A percentile compares a stretch with the other conserved stretches of the same genome.
Evolutionary conservation across 1,284 basidiomycete genomes (phyloP).

Genomic region (Boletus mariae): DNA sequence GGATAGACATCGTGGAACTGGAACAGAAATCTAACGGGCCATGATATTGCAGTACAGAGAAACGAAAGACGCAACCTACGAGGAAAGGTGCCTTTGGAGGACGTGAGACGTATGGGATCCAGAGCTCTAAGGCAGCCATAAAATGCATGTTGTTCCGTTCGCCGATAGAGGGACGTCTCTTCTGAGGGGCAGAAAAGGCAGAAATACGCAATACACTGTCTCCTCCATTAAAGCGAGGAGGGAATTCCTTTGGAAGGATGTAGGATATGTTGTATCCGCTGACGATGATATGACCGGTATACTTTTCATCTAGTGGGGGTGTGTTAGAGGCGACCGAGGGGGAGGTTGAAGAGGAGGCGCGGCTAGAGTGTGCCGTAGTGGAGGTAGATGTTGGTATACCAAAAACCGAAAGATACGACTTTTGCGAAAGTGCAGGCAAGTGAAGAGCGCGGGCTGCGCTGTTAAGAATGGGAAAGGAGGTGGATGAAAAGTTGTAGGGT

Average conservation of each 20-base stretch:
- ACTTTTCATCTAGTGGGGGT: conserved; percentile 53
- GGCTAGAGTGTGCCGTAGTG: conserved; percentile 37
- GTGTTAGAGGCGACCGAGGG: conserved; percentile 31
- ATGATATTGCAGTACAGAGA: conserved; percentile 4
- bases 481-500: conserved; percentile 70
- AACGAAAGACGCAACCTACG: conserved; percentile 39
- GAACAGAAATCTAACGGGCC: conserved; percentile 59
- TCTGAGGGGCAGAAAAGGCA: conserved; percentile 35
- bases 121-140: conserved; percentile 73
- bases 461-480: conserved; percentile 58
- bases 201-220: conserved; percentile 33
- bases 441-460: conserved; percentile 66
- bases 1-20: conserved; percentile 70
- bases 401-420: conserved; percentile 57
- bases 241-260: conserved; percentile 70
- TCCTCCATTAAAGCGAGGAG: conserved; percentile 40
- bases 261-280: conserved; percentile 73
- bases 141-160: conserved; percentile 62
- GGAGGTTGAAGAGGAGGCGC: conserved; percentile 25
- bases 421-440: conserved; percentile 55
- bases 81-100: conserved; percentile 70
- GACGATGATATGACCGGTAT: conserved; percentile 70
- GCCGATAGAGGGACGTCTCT: conserved; percentile 50
- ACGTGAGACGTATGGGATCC: conserved; percentile 62
- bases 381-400: conserved; percentile 37